Evolutionary conservation across 805 yeast species (phyloP).

Genomic region (Candida vaughaniae): DNA sequence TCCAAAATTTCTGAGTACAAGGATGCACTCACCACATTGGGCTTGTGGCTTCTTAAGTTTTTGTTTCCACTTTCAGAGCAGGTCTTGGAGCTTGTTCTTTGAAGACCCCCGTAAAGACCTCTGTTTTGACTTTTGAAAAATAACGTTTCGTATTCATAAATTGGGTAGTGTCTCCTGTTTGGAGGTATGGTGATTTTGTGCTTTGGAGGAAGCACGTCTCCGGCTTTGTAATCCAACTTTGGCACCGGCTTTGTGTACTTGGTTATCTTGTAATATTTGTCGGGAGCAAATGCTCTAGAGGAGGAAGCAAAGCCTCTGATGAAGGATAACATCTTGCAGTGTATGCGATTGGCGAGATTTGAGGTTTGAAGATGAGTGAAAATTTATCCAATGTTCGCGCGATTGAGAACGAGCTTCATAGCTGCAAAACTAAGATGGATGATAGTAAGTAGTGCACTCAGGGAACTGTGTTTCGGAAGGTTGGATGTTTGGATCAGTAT

Average conservation of each 20-base stretch:
- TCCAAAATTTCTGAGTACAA: constrained; percentile 84
- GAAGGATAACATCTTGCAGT: constrained; percentile 3
- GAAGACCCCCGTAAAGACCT: constrained; percentile 90
- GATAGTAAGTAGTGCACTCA: no score
- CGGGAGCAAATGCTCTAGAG: constrained; percentile 14
- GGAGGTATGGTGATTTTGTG: constrained; percentile 21
- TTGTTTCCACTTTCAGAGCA: constrained; percentile 77
- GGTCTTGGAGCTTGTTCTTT: constrained; percentile 71
- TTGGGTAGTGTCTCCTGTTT: constrained; percentile 23
- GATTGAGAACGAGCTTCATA: no score
- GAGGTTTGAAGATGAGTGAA: no score
- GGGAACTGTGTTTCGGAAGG: no score
- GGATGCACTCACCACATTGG: constrained; percentile 72
- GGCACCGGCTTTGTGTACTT: constrained; percentile 39
- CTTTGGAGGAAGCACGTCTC: constrained; percentile 31
- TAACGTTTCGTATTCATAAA: constrained; percentile 58
- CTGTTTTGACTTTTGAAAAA: constrained; percentile 80
- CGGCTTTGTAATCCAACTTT: constrained; percentile 33
- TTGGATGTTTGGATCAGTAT: no score
- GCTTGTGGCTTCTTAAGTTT: constrained; percentile 71
- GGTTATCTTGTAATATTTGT: constrained; percentile 41
- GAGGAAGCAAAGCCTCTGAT: constrained; percentile 10
- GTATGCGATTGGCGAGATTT: background rate
- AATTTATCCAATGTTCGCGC: no score
- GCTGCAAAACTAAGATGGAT: no score